Conservation (phyloP, 108 stramenopile genomes). For the Conticribra weissflogii region DNA sequence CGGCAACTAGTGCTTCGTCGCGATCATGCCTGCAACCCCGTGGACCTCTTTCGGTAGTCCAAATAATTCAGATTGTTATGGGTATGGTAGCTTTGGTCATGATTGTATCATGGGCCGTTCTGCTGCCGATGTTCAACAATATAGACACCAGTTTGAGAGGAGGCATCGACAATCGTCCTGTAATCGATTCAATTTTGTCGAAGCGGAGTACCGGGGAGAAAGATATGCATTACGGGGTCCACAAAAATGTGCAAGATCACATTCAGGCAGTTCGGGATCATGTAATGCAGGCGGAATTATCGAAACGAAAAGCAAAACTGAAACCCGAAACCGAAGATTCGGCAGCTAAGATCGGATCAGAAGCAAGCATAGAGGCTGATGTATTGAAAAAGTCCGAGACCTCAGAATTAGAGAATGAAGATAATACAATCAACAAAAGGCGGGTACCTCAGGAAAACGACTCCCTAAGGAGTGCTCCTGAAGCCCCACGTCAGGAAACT, state of each 20-base stretch:
- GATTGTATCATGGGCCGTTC: slow-evolving; percentile 4
- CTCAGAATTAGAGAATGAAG: too few relatives aligned
- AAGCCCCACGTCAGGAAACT: too few relatives aligned
- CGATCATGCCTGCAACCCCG: not conserved
- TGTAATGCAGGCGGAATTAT: slow-evolving; percentile 6
- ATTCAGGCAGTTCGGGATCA: slow-evolving; percentile 23
- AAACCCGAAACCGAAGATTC: slow-evolving; percentile 1
- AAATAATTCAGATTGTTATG: slow-evolving; percentile 16
- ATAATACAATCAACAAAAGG: too few relatives aligned
- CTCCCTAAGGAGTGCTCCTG: too few relatives aligned
- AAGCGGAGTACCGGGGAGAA: not conserved
- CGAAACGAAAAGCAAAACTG: not conserved
- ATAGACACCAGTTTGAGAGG: slow-evolving; percentile 13
- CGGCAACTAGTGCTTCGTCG: slow-evolving; percentile 6
- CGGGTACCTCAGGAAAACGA: not conserved
- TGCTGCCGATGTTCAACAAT: slow-evolving; percentile 26
- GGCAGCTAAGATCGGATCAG: too few relatives aligned
- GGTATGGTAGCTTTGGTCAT: slow-evolving; percentile 18
- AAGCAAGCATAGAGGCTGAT: too few relatives aligned
- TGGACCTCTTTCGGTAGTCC: slow-evolving; percentile 1
- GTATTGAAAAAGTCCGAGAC: too few relatives aligned
- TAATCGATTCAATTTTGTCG: slow-evolving; percentile 4
- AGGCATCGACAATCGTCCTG: slow-evolving; percentile 16
- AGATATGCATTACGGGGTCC: slow-evolving; percentile 40
- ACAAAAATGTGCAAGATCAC: slow-evolving; percentile 37